Conservation (phyloP, 345 rosid genomes). For the Hypericum perforatum region DNA sequence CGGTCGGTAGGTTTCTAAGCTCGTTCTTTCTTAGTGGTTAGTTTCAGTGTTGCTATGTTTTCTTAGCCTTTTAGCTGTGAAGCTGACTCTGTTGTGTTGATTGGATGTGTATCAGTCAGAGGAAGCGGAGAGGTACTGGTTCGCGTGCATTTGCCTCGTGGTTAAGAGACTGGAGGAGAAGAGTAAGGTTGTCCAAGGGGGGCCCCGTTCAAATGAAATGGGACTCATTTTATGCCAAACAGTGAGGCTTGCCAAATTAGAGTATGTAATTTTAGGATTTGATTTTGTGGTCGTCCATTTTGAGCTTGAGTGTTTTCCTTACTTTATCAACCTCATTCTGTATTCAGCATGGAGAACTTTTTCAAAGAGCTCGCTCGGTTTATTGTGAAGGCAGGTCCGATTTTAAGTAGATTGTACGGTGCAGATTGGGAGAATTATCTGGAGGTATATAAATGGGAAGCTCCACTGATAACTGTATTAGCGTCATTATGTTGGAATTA, state of each 20-base stretch:
- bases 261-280: slow-evolving; percentile 31
- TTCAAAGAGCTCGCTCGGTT: slow-evolving; percentile 86
- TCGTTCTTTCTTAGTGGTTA: too few relatives aligned
- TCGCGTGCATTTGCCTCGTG: slow-evolving; percentile 61
- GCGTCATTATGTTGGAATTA: not conserved
- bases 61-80: not conserved
- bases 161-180: slow-evolving; percentile 49
- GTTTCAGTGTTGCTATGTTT: not conserved
- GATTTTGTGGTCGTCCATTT: not conserved
- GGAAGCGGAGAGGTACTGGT: slow-evolving; percentile 84
- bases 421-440: slow-evolving; percentile 77
- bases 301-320: slow-evolving; percentile 1
- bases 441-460: slow-evolving; percentile 42
- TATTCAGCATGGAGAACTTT: slow-evolving; percentile 65
- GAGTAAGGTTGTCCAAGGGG: slow-evolving; percentile 23
- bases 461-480: not conserved
- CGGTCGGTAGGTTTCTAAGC: too few relatives aligned
- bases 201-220: slow-evolving; percentile 25
- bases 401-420: slow-evolving; percentile 52
- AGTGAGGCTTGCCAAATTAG: slow-evolving; percentile 56
- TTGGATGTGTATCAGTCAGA: slow-evolving; percentile 35
- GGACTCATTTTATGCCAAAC: slow-evolving; percentile 60
- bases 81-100: slow-evolving; percentile 9
- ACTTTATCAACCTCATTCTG: slow-evolving; percentile 2
- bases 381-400: slow-evolving; percentile 70